phyloP scores from a whole-genome alignment of 306 rosid genomes.

The Crotalaria pallida region DNA sequence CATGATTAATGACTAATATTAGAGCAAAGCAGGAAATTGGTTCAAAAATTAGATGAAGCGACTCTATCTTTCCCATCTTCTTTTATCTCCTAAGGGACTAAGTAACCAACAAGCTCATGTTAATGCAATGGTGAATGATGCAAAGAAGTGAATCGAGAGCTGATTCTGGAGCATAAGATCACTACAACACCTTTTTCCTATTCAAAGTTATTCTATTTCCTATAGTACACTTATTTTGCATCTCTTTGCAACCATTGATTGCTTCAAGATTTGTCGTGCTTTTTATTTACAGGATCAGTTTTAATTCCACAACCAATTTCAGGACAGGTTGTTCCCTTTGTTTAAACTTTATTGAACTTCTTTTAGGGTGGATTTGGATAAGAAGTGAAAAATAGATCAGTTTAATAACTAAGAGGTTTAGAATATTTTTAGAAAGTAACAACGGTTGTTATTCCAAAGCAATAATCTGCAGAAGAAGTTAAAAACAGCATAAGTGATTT shows the following conservation, averaged over 20 bases:
- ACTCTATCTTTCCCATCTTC: conserved; percentile 22
- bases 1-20: conserved; percentile 14
- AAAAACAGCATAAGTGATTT: too few species aligned
- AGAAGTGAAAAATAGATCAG: not conserved
- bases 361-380: not conserved
- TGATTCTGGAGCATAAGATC: conserved; percentile 66
- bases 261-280: conserved; percentile 44
- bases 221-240: conserved; percentile 28
- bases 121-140: conserved; percentile 44
- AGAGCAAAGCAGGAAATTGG: not conserved
- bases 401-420: too few species aligned
- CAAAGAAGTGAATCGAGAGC: conserved; percentile 42
- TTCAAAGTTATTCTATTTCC: conserved; percentile 41
- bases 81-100: conserved; percentile 24
- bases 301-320: conserved; percentile 17
- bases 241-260: conserved; percentile 27
- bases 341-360: conserved; percentile 18
- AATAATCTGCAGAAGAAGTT: too few species aligned
- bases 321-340: conserved; percentile 28
- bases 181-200: conserved; percentile 36
- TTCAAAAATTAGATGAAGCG: not conserved
- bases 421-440: too few species aligned
- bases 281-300: conserved; percentile 41
- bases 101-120: conserved; percentile 49
- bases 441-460: too few species aligned